Evolutionary conservation across 2,329 filamentous ascomycete genomes (phyloP).

Genomic region (Hypoxylon sp.): DNA sequence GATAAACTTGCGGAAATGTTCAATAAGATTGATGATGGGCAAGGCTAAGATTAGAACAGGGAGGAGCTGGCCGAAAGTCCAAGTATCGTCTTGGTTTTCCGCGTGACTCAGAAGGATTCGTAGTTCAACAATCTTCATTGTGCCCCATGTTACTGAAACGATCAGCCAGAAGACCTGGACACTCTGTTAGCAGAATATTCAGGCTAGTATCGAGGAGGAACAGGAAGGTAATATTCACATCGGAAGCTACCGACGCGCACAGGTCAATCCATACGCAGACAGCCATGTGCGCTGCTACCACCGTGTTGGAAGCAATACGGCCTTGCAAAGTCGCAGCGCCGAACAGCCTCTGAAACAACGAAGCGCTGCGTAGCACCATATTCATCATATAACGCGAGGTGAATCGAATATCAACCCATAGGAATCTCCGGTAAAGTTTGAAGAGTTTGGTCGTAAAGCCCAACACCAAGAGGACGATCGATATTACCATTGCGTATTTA

Average conservation of each 20-base stretch:
- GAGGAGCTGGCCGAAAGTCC: constrained; percentile 9
- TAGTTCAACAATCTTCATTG: neutral
- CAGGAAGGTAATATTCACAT: neutral
- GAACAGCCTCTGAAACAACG: neutral
- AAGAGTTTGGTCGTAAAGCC: neutral
- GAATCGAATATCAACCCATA: neutral
- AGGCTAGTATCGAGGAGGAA: neutral
- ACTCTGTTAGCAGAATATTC: neutral
- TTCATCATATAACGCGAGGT: neutral
- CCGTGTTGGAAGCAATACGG: constrained; percentile 2
- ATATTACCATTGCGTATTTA: neutral
- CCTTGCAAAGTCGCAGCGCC: neutral
- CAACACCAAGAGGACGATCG: neutral
- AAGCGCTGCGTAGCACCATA: neutral
- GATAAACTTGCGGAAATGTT: neutral
- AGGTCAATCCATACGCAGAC: constrained; percentile 4
- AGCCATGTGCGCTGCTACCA: neutral
- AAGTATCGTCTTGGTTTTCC: neutral
- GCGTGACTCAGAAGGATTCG: neutral
- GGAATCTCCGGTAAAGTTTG: neutral
- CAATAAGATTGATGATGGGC: neutral
- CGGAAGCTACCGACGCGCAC: neutral
- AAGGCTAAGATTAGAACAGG: constrained; percentile 1
- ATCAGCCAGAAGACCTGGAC: constrained; percentile 2
- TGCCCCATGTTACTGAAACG: constrained; percentile 4